Conservation (phyloP, 1,284 basidiomycete genomes). For the Heterobasidion annosum region DNA sequence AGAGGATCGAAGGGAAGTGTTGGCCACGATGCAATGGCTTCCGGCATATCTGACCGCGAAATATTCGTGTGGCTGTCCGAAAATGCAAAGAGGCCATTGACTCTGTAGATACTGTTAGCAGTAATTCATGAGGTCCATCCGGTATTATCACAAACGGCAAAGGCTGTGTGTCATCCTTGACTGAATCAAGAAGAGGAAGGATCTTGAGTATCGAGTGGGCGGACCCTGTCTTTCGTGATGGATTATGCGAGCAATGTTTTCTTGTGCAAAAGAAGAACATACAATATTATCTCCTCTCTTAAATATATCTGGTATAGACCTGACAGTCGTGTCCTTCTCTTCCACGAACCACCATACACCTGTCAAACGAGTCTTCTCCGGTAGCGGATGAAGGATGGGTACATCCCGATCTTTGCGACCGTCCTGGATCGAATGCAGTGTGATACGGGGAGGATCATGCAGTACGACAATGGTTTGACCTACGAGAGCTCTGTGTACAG, state of each 20-base stretch:
- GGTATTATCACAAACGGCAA: constrained; percentile 35
- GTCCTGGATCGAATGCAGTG: constrained; percentile 69
- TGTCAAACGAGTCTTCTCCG: constrained; percentile 22
- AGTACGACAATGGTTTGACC: constrained; percentile 68
- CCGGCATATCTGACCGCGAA: constrained; percentile 37
- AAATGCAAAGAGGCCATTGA: constrained; percentile 70
- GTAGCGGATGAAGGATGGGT: constrained; percentile 17
- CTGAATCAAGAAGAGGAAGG: constrained; percentile 60
- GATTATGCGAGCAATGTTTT: constrained; percentile 6
- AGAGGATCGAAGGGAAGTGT: constrained; percentile 44
- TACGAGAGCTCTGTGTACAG: constrained; percentile 20
- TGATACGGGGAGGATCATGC: constrained; percentile 57
- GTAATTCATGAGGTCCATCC: neutral
- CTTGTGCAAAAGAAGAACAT: constrained; percentile 15
- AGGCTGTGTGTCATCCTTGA: constrained; percentile 54
- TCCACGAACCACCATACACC: constrained; percentile 67
- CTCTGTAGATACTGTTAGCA: constrained; percentile 27
- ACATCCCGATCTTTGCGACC: constrained; percentile 46
- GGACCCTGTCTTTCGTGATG: constrained; percentile 53
- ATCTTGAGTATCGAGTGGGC: constrained; percentile 59
- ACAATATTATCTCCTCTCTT: constrained; percentile 58
- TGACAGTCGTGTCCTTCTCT: constrained; percentile 27
- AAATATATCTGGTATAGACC: constrained; percentile 66
- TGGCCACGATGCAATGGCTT: constrained; percentile 59
- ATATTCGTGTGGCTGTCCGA: constrained; percentile 50